Evolutionary conservation across 768 basidiomycete genomes (phyloP).

Genomic region (Austroboletus festivus): DNA sequence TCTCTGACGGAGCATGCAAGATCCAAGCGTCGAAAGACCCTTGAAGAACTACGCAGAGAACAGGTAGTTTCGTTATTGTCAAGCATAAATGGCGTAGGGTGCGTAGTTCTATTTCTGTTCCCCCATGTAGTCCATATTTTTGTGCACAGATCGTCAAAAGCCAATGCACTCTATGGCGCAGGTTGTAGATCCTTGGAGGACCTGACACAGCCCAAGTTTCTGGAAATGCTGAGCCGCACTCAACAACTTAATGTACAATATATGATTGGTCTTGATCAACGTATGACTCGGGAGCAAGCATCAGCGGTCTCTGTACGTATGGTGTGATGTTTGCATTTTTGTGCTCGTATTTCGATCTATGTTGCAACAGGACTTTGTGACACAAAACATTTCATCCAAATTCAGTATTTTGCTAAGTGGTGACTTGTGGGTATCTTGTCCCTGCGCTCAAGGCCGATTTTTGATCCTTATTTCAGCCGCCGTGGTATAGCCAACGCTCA

Average conservation of each 20-base stretch:
- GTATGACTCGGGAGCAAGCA: constrained; percentile 39
- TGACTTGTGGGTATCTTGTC: constrained; percentile 50
- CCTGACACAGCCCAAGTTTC: constrained; percentile 38
- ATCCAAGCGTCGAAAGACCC: constrained; percentile 14
- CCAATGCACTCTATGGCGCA: constrained; percentile 45
- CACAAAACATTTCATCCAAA: constrained; percentile 42
- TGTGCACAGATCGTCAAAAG: constrained; percentile 24
- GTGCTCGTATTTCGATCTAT: neutral
- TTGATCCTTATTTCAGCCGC: constrained; percentile 36
- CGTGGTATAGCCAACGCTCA: constrained; percentile 34
- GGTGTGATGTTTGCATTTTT: neutral
- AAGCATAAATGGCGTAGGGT: constrained; percentile 50
- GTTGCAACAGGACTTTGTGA: constrained; percentile 45
- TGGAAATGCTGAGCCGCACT: constrained; percentile 34
- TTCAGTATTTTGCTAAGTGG: constrained; percentile 53
- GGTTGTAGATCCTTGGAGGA: constrained; percentile 47
- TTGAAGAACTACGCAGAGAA: constrained; percentile 27
- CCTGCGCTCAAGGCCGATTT: neutral
- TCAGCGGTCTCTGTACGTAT: constrained; percentile 45
- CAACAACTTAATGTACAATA: constrained; percentile 43
- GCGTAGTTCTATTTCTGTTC: constrained; percentile 5
- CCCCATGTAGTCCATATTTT: neutral
- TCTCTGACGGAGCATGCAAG: constrained; percentile 4
- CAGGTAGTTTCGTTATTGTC: constrained; percentile 34
- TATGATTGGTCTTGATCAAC: constrained; percentile 35